phyloP scores from a whole-genome alignment of 305 asterid genomes.

The Lippia alba region DNA sequence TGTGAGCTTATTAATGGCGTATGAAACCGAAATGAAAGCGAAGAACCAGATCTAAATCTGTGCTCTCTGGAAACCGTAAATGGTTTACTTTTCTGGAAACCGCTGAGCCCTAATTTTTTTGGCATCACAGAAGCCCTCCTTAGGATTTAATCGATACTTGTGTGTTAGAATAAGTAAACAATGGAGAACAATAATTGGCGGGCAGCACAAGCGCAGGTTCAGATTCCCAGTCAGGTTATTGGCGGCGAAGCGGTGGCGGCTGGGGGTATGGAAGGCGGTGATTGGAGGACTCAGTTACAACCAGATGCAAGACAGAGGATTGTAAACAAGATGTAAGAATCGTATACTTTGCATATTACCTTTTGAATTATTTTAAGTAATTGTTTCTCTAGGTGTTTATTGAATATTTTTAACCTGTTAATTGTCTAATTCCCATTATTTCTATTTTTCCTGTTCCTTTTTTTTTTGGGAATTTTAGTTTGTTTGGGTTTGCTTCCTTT shows the following conservation, averaged over 20 bases:
- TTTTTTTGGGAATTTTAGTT: neutral
- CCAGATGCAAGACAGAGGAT: slow-evolving; percentile 75
- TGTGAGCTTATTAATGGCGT: too few species aligned
- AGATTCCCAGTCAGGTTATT: slow-evolving; percentile 55
- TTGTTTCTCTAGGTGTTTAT: slow-evolving; percentile 20
- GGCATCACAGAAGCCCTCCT: too few species aligned
- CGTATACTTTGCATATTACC: neutral
- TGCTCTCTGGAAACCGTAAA: too few species aligned
- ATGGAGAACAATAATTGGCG: slow-evolving; percentile 73
- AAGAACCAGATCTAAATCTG: too few species aligned
- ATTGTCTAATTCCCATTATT: neutral
- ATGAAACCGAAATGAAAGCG: too few species aligned
- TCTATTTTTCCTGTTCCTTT: neutral
- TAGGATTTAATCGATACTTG: too few species aligned
- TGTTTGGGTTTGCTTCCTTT: neutral
- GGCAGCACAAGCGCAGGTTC: slow-evolving; percentile 60
- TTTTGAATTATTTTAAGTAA: slow-evolving; percentile 4
- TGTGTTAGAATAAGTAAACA: neutral
- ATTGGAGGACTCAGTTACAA: slow-evolving; percentile 77
- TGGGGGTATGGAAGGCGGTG: slow-evolving; percentile 61
- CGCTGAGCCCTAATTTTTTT: too few species aligned
- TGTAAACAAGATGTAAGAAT: slow-evolving; percentile 70
- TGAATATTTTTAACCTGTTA: neutral
- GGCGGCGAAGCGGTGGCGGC: slow-evolving; percentile 54
- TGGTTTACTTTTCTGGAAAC: too few species aligned